A percentile compares a stretch with the other conserved stretches of the same genome.
Conservation (phyloP, 345 rosid species). For the Acer saccharum region DNA sequence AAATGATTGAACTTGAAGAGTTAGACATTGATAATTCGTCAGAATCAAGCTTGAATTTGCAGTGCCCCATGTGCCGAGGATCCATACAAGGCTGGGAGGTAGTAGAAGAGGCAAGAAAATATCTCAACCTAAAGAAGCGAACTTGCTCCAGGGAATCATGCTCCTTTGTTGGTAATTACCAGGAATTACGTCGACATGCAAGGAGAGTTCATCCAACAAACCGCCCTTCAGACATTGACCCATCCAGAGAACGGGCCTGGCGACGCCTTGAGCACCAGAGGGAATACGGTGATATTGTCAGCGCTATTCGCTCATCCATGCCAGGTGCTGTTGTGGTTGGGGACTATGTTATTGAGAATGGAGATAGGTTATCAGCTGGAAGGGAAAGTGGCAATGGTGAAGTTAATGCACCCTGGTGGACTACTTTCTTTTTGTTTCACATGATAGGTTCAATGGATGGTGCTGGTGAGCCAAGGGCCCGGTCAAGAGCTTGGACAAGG, state of each 20-base stretch:
- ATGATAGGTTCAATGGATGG: slow-evolving; percentile 75
- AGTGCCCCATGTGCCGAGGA: slow-evolving; percentile 90
- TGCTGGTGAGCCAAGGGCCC: slow-evolving; percentile 57
- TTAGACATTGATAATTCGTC: slow-evolving; percentile 36
- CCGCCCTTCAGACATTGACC: slow-evolving; percentile 83
- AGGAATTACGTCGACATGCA: slow-evolving; percentile 83
- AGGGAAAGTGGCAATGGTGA: slow-evolving; percentile 57
- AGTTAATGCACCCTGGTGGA: slow-evolving; percentile 59
- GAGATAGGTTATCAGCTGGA: slow-evolving; percentile 62
- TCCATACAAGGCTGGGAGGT: slow-evolving; percentile 63
- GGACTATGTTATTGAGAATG: slow-evolving; percentile 89
- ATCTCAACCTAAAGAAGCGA: slow-evolving; percentile 74
- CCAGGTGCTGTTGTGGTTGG: slow-evolving; percentile 96
- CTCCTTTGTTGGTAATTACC: slow-evolving; percentile 71
- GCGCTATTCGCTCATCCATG: slow-evolving; percentile 82
- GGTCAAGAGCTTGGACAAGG: slow-evolving; percentile 80
- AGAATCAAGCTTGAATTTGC: slow-evolving; percentile 43
- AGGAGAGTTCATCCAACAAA: slow-evolving; percentile 78
- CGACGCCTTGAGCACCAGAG: slow-evolving; percentile 75
- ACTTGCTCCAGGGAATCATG: slow-evolving; percentile 88
- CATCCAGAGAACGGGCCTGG: slow-evolving; percentile 91
- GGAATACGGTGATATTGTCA: slow-evolving; percentile 79
- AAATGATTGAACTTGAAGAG: slow-evolving; percentile 42
- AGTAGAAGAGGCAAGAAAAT: slow-evolving; percentile 73
- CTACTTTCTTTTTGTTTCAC: slow-evolving; percentile 74